Conservation (phyloP, 2,329 filamentous ascomycete genomes). For the Atkinsonella texensis region DNA sequence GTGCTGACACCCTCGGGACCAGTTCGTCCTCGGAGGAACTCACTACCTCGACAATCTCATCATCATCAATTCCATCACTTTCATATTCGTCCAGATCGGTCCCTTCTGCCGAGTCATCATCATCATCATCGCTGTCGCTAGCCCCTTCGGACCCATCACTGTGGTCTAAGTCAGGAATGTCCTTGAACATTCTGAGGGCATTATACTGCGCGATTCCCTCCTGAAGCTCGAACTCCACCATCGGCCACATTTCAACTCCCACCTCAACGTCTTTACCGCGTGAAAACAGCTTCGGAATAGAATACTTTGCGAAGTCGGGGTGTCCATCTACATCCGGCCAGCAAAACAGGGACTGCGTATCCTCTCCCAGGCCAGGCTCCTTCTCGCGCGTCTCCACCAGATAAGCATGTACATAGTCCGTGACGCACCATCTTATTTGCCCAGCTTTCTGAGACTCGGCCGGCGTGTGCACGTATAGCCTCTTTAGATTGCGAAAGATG, state of each 20-base stretch:
- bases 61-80: constrained; percentile 28
- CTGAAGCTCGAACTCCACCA: constrained; percentile 18
- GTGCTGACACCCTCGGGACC: not conserved
- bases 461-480: constrained; percentile 13
- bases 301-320: constrained; percentile 16
- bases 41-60: constrained; percentile 15
- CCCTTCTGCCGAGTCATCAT: constrained; percentile 6
- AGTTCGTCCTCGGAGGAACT: constrained; percentile 12
- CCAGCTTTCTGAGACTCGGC: not conserved
- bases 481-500: constrained; percentile 15
- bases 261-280: not conserved
- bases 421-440: constrained; percentile 19
- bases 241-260: constrained; percentile 17
- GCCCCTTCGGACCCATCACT: not conserved
- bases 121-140: constrained; percentile 6
- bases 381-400: constrained; percentile 16
- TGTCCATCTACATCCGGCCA: constrained; percentile 23
- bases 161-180: constrained; percentile 4
- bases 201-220: constrained; percentile 10
- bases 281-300: constrained; percentile 10
- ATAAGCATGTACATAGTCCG: constrained; percentile 17
- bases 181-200: constrained; percentile 6
- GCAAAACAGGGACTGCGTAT: constrained; percentile 15
- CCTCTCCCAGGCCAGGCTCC: constrained; percentile 13
- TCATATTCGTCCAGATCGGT: constrained; percentile 22